phyloP scores from a whole-genome alignment of 2,329 filamentous ascomycete species.

The Penicillium sp. region DNA sequence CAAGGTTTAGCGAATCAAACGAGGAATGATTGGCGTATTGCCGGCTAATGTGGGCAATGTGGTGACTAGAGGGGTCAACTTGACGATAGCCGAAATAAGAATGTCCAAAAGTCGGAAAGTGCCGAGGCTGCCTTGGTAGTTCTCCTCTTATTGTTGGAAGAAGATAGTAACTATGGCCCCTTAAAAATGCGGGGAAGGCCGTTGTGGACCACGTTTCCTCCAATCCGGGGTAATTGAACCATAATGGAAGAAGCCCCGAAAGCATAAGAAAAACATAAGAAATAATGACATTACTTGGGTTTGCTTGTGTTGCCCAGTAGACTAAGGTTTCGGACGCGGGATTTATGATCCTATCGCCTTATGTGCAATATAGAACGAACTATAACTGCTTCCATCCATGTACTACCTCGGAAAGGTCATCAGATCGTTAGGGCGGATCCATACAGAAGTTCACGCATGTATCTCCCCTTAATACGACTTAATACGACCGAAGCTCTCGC shows the following conservation, averaged over 20 bases:
- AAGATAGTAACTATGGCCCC: slow-evolving; percentile 1
- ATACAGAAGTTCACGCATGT: background rate
- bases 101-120: slow-evolving; percentile 21
- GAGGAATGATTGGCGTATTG: background rate
- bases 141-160: slow-evolving; percentile 3
- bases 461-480: background rate
- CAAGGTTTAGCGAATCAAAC: background rate
- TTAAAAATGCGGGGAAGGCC: slow-evolving; percentile 23
- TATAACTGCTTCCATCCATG: background rate
- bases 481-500: background rate
- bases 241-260: slow-evolving; percentile 19
- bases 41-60: background rate
- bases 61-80: background rate
- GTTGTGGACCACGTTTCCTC: slow-evolving; percentile 5
- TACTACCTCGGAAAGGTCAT: background rate
- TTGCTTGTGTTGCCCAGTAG: no score
- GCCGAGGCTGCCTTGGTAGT: slow-evolving; percentile 27
- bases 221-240: slow-evolving; percentile 8
- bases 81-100: slow-evolving; percentile 13
- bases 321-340: background rate
- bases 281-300: background rate
- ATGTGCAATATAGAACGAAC: background rate
- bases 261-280: background rate
- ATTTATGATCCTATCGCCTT: background rate
- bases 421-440: background rate